Evolutionary conservation across 2,329 filamentous ascomycete genomes (phyloP), one percentile per base, ranked within the genome.

Genomic region (Neofusicoccum parvum): DNA sequence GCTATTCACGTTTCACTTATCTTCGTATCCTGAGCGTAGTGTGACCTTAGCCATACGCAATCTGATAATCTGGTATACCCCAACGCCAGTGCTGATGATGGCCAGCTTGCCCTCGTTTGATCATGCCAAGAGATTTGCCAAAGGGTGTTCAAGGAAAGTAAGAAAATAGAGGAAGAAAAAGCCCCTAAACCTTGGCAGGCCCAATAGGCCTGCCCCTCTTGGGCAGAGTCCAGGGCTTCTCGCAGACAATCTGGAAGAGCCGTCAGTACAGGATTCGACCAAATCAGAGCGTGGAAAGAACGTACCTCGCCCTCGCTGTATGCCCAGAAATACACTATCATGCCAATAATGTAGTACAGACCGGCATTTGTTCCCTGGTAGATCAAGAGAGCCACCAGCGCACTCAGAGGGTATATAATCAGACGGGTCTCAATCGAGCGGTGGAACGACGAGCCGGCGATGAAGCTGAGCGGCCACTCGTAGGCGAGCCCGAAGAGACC

Each of bases 241-340:
- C 79, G 67, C 81, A 83, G 36, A 83, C 79, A 58, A 83, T 73
- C 80, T 83, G 62, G 2, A 17, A 3, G 10, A 37, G 37, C 32
- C 11, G 34, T 46, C 27, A 34, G 68, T 74, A 66, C 73, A 69
- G 48, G 64, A 20, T 10, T 20, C 7, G 32, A 15, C 43, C 34
- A 3, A 15, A 27, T n/a, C 3, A 12, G 62, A 23, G 39, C 15
- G 20, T 39, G 36, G 12, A 15, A 12, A 17, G 36, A 39, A 82
- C 90, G 75, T 80, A 97, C 94, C 89, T 99, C 95, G 79, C 95
- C 95, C 79, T 99, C 94, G 73, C 90, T 95, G 74, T 96, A 98
- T 1, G 92, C 95, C 94, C 94, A 97, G 73, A 98, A 97, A 79
- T 98, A 99, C 14, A 95, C 89, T 7, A 82, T 84, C 81, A 96